These are phyloP conservation scores for Aspergillus sp. DNA, from an alignment of 2,329 filamentous ascomycete species.

Conservation along the genomic window DNA sequence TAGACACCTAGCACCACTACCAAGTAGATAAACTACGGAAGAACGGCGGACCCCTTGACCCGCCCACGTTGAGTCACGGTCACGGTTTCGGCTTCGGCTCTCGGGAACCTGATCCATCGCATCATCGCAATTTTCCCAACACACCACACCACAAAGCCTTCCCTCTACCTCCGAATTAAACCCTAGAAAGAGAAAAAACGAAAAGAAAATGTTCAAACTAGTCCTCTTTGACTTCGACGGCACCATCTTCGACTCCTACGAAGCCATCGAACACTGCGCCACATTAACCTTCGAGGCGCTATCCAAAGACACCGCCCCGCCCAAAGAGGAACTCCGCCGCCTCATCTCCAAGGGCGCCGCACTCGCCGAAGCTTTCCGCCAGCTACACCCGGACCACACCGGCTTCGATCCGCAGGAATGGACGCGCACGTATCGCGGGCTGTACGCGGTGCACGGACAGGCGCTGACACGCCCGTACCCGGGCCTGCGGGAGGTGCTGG, in stretches of 20 bases:
- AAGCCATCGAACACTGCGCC: conserved; percentile 11
- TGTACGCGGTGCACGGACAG: conserved; percentile 21
- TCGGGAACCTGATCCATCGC: too few species aligned
- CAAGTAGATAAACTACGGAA: not conserved
- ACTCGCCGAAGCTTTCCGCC: conserved; percentile 7
- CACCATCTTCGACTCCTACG: conserved; percentile 16
- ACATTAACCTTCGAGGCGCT: conserved; percentile 9
- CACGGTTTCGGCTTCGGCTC: too few species aligned
- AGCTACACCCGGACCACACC: conserved; percentile 5
- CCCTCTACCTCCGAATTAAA: not conserved
- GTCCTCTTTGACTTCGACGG: conserved; percentile 19
- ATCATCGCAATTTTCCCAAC: not conserved
- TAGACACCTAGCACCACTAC: too few species aligned
- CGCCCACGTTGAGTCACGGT: too few species aligned
- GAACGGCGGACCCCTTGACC: too few species aligned
- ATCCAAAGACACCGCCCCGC: conserved; percentile 3
- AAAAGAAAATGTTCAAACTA: conserved; percentile 6
- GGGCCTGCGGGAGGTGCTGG: conserved; percentile 14
- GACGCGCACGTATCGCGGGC: conserved; percentile 17
- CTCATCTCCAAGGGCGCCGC: conserved; percentile 12
- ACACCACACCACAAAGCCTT: not conserved
- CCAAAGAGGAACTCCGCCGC: not conserved
- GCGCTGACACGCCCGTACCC: conserved; percentile 18
- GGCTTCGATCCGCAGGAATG: conserved; percentile 17
- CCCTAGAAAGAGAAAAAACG: not conserved